Conservation (phyloP, 768 basidiomycete genomes). For the Mycena rebaudengoi region DNA sequence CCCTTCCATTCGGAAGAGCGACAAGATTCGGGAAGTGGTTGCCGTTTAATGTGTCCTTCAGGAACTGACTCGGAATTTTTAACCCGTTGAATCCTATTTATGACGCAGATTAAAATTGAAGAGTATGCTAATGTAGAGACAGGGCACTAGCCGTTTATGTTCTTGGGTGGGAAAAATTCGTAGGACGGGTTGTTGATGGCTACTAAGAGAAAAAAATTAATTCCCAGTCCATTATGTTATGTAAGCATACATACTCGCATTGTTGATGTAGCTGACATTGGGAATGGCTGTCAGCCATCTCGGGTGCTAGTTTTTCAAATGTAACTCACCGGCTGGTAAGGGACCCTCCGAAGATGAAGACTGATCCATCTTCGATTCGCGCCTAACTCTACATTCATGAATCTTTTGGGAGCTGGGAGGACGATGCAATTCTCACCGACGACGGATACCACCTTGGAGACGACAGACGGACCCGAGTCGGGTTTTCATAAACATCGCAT, state of each 20-base stretch:
- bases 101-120: neutral
- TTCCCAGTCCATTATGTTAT: neutral
- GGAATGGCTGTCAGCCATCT: neutral
- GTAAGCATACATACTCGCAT: constrained; percentile 5
- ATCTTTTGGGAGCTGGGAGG: neutral
- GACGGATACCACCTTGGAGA: constrained; percentile 53
- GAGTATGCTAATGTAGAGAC: constrained; percentile 14
- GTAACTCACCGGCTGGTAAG: constrained; percentile 23
- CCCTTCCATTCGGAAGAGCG: constrained; percentile 49
- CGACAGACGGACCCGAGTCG: constrained; percentile 41
- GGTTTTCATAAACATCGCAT: constrained; percentile 48
- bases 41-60: constrained; percentile 22
- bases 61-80: constrained; percentile 23
- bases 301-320: neutral
- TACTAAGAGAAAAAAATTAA: constrained; percentile 38
- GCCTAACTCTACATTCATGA: constrained; percentile 14
- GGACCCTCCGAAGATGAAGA: constrained; percentile 31
- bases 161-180: constrained; percentile 52
- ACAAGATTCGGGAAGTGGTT: constrained; percentile 36
- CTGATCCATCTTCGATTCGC: constrained; percentile 31
- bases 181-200: constrained; percentile 69
- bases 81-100: constrained; percentile 31
- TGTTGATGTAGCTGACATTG: constrained; percentile 64
- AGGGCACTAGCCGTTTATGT: constrained; percentile 42
- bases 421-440: constrained; percentile 39